Evolutionary conservation across 2,329 filamentous ascomycete species (phyloP), one percentile per base, ranked within the genome.

Genomic region (Parafenestella ontariensis): DNA sequence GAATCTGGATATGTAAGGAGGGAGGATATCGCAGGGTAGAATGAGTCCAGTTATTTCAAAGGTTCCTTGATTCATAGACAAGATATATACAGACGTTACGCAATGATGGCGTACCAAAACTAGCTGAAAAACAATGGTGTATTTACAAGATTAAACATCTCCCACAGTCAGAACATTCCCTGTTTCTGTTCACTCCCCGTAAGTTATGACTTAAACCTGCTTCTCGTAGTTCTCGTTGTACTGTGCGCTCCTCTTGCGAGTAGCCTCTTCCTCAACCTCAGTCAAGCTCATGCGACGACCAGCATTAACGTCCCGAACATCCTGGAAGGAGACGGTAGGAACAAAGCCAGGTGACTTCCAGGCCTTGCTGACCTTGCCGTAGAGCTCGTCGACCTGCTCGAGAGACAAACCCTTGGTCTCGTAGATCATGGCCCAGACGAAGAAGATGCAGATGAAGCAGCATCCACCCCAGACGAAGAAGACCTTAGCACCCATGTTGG

Each of bases 381-480:
- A 91, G 78, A 92, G 87, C 76, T 91, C 89, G 73, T 91, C 89
- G 67, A 92, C 90, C 78, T 91, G 88, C 75, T 92, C 89, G 52
- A 92, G 80, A 62, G 87, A 89, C 69, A 91, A 87, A 74, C 89
- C 90, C 78, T 88, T 90, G 6, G 89, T 92, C 77, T 92, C 89
- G 69, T 88, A 91, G 45, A 92, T 87, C 82, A 90, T 86, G 69
- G 80, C 83, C 81, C 86, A 92, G 29, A 91, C 89, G 73, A 92
- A 92, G 59, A 90, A 77, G 37, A 76, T 76, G 56, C 80, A 82
- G 54, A 84, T 62, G 56, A 80, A 77, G 71, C 82, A 84, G 76
- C 80, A 82, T 28, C 76, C 77, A 34, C 79, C 81, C 82, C 82
- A 84, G 66, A 84, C 78, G 71, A 83, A 84, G 75, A 84, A 84